A percentile compares a stretch with the other conserved stretches of the same genome.
Evolutionary conservation across 306 rosid species (phyloP).

Genomic region (Erythrophleum fordii): DNA sequence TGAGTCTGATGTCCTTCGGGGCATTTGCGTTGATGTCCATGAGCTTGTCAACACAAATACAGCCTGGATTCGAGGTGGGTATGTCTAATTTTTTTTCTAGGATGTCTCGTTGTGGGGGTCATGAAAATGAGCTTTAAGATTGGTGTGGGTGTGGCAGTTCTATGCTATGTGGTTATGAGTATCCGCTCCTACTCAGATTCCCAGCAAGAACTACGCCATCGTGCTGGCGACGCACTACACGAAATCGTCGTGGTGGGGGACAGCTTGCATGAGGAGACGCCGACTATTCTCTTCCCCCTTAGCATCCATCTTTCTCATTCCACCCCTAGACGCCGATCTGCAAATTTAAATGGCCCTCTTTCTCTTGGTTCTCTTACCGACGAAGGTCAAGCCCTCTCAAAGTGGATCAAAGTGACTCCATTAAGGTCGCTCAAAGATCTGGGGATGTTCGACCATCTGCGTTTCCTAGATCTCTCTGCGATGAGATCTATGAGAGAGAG

Average conservation of each 20-base stretch:
- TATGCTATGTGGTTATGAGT: background rate
- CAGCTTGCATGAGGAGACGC: background rate
- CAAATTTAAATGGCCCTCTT: too few relatives aligned
- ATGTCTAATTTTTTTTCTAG: conserved; percentile 15
- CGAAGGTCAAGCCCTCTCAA: too few relatives aligned
- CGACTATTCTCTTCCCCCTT: background rate
- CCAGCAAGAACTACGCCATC: background rate
- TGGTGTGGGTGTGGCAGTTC: background rate
- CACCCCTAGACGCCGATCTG: too few relatives aligned
- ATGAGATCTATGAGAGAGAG: too few relatives aligned
- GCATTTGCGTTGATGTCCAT: conserved; percentile 28
- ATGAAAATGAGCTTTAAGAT: conserved; percentile 22
- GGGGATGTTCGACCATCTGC: too few relatives aligned
- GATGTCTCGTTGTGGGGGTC: background rate
- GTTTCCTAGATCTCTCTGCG: too few relatives aligned
- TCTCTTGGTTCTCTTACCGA: too few relatives aligned
- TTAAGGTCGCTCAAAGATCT: too few relatives aligned
- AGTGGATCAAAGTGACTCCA: too few relatives aligned
- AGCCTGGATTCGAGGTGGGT: conserved; percentile 26
- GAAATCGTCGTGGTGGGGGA: background rate
- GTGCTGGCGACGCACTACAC: background rate
- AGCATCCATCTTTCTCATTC: too few relatives aligned
- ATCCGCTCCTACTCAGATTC: background rate
- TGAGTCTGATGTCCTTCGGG: background rate
- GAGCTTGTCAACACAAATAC: conserved; percentile 19